phyloP scores from a whole-genome alignment of 371 early-diverging fungal species.

The Rhizopus microsporus region DNA sequence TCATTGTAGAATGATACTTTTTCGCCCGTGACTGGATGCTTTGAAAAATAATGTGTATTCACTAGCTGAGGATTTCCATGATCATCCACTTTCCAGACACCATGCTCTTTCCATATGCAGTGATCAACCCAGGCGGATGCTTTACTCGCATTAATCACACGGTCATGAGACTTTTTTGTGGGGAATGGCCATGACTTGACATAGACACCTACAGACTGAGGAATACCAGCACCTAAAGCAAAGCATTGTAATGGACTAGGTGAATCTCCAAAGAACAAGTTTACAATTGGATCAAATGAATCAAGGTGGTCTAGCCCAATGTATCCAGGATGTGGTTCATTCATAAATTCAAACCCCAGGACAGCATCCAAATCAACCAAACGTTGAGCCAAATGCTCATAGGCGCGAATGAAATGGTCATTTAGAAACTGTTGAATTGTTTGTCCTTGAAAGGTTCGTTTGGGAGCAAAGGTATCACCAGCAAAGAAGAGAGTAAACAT shows the following conservation, averaged over 20 bases:
- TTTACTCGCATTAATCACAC: constrained; percentile 56
- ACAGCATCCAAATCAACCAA: constrained; percentile 64
- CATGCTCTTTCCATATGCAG: constrained; percentile 79
- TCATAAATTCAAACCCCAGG: constrained; percentile 80
- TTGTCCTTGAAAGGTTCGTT: constrained; percentile 43
- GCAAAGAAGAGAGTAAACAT: constrained; percentile 86
- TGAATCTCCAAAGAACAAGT: constrained; percentile 67
- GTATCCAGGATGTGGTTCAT: constrained; percentile 83
- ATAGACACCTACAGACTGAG: constrained; percentile 68
- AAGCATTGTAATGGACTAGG: constrained; percentile 76
- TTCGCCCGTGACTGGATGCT: constrained; percentile 57
- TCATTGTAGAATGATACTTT: constrained; percentile 62
- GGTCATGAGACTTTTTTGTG: constrained; percentile 56
- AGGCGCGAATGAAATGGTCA: constrained; percentile 52
- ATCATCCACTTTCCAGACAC: constrained; percentile 69
- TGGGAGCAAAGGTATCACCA: constrained; percentile 74
- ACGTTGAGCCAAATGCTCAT: constrained; percentile 56
- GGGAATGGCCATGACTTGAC: constrained; percentile 79
- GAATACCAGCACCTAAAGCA: constrained; percentile 66
- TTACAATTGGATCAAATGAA: constrained; percentile 64
- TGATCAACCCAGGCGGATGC: constrained; percentile 64
- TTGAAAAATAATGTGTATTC: constrained; percentile 66
- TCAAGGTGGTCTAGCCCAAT: constrained; percentile 65
- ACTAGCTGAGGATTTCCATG: constrained; percentile 57
- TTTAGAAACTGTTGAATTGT: constrained; percentile 59